Evolutionary conservation across 768 basidiomycete species (phyloP), one percentile per base, ranked within the genome.

Genomic region (Lactarius akahatsu): DNA sequence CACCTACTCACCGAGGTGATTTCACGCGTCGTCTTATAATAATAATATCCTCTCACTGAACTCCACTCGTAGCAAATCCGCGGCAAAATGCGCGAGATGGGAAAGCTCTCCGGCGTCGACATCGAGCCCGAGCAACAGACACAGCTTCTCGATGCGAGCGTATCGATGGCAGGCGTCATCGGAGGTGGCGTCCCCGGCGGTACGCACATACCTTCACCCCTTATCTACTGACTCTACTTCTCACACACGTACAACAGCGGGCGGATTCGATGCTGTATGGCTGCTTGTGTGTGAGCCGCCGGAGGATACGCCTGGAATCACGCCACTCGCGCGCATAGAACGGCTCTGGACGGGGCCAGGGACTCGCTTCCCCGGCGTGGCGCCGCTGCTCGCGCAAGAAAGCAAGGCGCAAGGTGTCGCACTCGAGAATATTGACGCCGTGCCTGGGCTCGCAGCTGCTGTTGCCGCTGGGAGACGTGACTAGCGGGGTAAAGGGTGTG

Each of bases 231-330:
- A 45, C n/a, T 28, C 28, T 4, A 20, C 13, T 6, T 45, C 2
- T 23, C 18, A 47, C 16, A 38, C 41, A 52, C n/a, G 30, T n/a
- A 9, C 57, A 28, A 62, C 70, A 98, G 97, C 97, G 61, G 97
- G 97, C 11, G 97, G 97, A 2, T 98, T 92, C 76, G 97, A 99
- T 74, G 97, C 97, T 8, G 85, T 98, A 65, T 98, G 95, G 94
- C 80, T 99, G 6, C 84, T 99, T 18, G 85, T 95, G 20, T 83
- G 90, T 72, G 88, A 90, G 57, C 83, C 86, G 20, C 70, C 66
- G 9, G 66, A 66, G 52, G 76, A 76, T 43, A 80, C 81, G 10
- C 78, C 81, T 66, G 78, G 83, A 71, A 74, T 76, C 62, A 70
- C 72, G 36, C 86, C 91, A 3, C 73, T 85, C 30, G 75, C 81